A percentile compares a stretch with the other conserved stretches of the same genome.
Conservation (phyloP, 2,329 filamentous ascomycete species). For the Botrytis cinerea region DNA sequence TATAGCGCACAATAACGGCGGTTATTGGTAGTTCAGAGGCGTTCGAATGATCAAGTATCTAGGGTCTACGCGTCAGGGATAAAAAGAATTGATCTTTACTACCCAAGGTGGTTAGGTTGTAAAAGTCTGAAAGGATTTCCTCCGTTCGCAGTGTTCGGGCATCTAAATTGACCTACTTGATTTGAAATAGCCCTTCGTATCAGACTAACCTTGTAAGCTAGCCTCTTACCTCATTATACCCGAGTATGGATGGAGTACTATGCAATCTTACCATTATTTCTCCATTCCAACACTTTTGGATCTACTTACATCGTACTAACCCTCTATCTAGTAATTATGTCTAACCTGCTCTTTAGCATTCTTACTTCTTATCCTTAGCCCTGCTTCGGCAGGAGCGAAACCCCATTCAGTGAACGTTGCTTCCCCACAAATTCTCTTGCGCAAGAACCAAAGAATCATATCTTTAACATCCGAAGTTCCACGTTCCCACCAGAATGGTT, state of each 20-base stretch:
- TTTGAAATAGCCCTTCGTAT: neutral
- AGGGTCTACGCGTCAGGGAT: neutral
- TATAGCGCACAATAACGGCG: neutral
- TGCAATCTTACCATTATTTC: neutral
- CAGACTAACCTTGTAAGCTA: neutral
- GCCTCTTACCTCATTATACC: neutral
- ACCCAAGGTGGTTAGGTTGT: neutral
- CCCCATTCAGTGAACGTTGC: neutral
- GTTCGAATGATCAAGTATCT: neutral
- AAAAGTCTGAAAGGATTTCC: neutral
- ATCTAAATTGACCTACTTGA: neutral
- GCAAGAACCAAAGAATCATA: neutral
- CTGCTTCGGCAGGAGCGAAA: constrained; percentile 16
- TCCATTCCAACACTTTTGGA: neutral
- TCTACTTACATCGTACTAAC: neutral
- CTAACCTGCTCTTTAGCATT: constrained; percentile 4
- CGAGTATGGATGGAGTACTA: neutral
- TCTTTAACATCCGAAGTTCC: constrained; percentile 21
- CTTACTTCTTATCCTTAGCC: constrained; percentile 10
- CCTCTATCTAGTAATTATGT: neutral
- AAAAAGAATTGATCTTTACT: neutral
- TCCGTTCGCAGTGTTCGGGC: neutral
- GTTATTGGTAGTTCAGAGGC: neutral
- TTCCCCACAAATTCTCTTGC: constrained; percentile 22
- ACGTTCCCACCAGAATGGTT: constrained; percentile 33